Conservation (phyloP, 257 asterid species). For the Solanum piurae region DNA sequence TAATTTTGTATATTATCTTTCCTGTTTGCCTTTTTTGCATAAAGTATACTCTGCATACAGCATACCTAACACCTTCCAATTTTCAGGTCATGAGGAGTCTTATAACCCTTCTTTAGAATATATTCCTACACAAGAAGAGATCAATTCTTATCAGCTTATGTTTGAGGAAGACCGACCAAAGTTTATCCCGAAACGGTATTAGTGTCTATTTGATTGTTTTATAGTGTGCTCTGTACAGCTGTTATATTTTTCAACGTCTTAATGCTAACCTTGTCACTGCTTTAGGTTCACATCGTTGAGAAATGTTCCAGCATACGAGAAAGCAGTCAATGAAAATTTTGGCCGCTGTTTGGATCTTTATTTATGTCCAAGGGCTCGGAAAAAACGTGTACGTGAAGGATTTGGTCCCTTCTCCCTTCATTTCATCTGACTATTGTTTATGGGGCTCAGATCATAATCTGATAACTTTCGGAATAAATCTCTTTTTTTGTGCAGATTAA, state of each 20-base stretch:
- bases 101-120: constrained; percentile 86
- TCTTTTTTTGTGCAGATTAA: constrained; percentile 46
- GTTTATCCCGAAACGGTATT: constrained; percentile 74
- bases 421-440: not conserved
- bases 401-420: not conserved
- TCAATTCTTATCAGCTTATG: constrained; percentile 78
- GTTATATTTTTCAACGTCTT: not conserved
- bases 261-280: not conserved
- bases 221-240: not conserved
- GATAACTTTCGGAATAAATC: not conserved
- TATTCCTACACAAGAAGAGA: constrained; percentile 86
- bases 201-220: not conserved
- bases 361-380: constrained; percentile 76
- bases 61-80: not conserved
- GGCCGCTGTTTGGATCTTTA: constrained; percentile 96
- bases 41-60: not conserved
- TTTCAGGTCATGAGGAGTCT: constrained; percentile 93
- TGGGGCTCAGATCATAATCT: not conserved
- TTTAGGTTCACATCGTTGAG: constrained; percentile 65
- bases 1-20: not conserved
- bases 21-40: not conserved
- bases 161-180: constrained; percentile 94
- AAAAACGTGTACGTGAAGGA: constrained; percentile 64
- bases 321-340: constrained; percentile 70
- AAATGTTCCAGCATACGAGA: constrained; percentile 83